These are phyloP conservation scores for Zalaria obscura DNA, from an alignment of 2,329 filamentous ascomycete genomes.

Conservation along the genomic window DNA sequence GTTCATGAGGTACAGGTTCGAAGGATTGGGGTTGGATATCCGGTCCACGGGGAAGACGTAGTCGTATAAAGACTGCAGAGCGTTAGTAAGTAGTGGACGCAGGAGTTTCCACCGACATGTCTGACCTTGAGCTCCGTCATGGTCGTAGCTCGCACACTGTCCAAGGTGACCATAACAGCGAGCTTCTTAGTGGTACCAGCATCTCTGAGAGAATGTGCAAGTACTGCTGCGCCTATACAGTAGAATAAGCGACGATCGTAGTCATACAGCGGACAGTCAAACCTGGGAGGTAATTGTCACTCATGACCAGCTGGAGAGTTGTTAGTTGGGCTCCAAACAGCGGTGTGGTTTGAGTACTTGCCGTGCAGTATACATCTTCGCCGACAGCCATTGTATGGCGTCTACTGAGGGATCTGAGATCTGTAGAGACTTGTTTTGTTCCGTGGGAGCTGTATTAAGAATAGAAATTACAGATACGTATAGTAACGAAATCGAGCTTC, in stretches of 20 bases:
- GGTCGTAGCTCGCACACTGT: slow-evolving; percentile 61
- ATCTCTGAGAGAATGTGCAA: slow-evolving; percentile 90
- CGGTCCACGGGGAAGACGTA: slow-evolving; percentile 73
- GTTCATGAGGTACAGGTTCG: slow-evolving; percentile 84
- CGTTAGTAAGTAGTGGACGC: slow-evolving; percentile 10
- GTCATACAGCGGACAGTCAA: slow-evolving; percentile 16
- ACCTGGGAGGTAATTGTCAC: slow-evolving; percentile 88
- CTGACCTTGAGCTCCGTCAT: slow-evolving; percentile 63
- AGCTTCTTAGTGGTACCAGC: slow-evolving; percentile 75
- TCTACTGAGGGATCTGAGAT: too few species aligned
- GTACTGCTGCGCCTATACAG: slow-evolving; percentile 65
- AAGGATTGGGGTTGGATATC: slow-evolving; percentile 61
- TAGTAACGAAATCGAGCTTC: too few species aligned
- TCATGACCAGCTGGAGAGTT: slow-evolving; percentile 63
- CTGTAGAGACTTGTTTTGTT: too few species aligned
- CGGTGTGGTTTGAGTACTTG: slow-evolving; percentile 13
- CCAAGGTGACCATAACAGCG: slow-evolving; percentile 68
- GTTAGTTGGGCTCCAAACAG: slow-evolving; percentile 1
- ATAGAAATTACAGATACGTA: too few species aligned
- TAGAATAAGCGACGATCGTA: slow-evolving; percentile 5
- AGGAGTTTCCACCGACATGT: too few species aligned
- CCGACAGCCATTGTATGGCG: slow-evolving; percentile 12
- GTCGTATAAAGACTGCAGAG: slow-evolving; percentile 61
- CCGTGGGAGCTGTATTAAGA: too few species aligned
- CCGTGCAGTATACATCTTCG: slow-evolving; percentile 54